These are phyloP conservation scores for Diaporthe citri DNA, from an alignment of 2,329 filamentous ascomycete species.

Conservation along the genomic window DNA sequence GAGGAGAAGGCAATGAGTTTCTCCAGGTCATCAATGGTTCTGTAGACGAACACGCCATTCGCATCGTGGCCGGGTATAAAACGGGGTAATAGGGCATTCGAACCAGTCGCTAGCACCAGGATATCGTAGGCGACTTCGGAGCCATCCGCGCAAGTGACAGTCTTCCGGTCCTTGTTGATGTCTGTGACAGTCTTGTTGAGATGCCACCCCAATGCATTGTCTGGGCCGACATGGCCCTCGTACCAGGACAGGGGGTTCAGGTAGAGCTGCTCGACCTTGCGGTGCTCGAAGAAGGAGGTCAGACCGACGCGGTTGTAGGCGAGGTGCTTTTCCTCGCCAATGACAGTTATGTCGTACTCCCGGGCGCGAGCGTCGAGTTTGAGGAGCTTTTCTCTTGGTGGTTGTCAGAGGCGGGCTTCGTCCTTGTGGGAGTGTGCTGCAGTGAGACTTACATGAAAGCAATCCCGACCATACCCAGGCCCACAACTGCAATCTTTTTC, in stretches of 20 bases:
- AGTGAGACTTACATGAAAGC: conserved; percentile 80
- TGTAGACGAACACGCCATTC: conserved; percentile 88
- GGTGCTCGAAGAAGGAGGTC: conserved; percentile 89
- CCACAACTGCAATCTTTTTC: conserved; percentile 84
- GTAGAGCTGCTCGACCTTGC: conserved; percentile 88
- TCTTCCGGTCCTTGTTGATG: conserved; percentile 74
- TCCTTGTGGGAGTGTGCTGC: background rate
- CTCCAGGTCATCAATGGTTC: conserved; percentile 85
- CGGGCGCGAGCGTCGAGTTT: conserved; percentile 82
- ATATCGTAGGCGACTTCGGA: conserved; percentile 80
- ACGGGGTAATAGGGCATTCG: conserved; percentile 79
- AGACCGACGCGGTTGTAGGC: conserved; percentile 93
- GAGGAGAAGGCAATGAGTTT: conserved; percentile 80
- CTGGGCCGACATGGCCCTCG: conserved; percentile 66
- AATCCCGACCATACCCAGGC: conserved; percentile 92
- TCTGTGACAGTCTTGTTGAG: conserved; percentile 79
- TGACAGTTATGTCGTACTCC: conserved; percentile 85
- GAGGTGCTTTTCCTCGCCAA: conserved; percentile 88
- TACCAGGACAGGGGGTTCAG: conserved; percentile 90
- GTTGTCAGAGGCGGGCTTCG: background rate
- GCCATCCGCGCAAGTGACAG: conserved; percentile 78
- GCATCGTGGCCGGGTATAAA: conserved; percentile 84
- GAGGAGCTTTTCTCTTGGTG: conserved; percentile 82
- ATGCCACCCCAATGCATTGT: conserved; percentile 78
- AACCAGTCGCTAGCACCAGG: conserved; percentile 87